Base-by-base conservation (phyloP, 257 asterid genomes). In the Cruciata laevipes region DNA sequence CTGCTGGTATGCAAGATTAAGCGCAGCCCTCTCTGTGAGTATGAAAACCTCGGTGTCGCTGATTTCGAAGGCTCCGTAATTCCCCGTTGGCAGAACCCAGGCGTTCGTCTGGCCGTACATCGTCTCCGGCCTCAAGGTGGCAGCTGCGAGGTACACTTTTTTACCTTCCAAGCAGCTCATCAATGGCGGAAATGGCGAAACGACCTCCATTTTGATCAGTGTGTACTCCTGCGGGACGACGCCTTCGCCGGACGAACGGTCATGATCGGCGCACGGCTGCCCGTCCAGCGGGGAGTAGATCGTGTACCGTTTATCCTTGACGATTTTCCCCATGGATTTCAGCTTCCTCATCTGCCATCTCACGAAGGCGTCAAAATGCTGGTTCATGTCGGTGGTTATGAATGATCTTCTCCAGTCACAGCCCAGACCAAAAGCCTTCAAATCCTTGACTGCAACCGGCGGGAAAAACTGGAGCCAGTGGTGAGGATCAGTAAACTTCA, bases 191-290 rank as follows among this genome's bases (percentile, higher is more conserved):
- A 87, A 89, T 60, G 98, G 97, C n/a, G 88, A 69, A 16, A 86
- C 61, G 5, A 82, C 89, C 82, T 89, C 94, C 98, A 89, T 92
- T 77, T 92, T 92, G 69, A 92, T 92, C 62, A 92, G 93, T 31
- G 88, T 87, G 63, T 93, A 93, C 78, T 93, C 98, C 76, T 93
- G 97, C 0, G 97, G 96, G 65, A 80, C 82, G 65, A 90, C 97
- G 70, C 98, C 98, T 86, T 93, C 98, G 20, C 98, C 98, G 2
- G 97, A 89, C 49, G 98, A 87, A 23, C 95, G 85, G 76, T 93
- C 98, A 60, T 93, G 97, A 77, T 93, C 98, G 0, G 97, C 98
- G 67, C 98, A 93, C 2, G 98, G 97, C 74, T 93, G 98, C 30
- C 96, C 94, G 71, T 93, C 97, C 71, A 85, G 65, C 8, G 98